Percentiles rank a stretch among this genome's conserved stretches.
phyloP scores from a whole-genome alignment of 1,139 yeast species.

The Blastobotrys raffinosifermentans region DNA sequence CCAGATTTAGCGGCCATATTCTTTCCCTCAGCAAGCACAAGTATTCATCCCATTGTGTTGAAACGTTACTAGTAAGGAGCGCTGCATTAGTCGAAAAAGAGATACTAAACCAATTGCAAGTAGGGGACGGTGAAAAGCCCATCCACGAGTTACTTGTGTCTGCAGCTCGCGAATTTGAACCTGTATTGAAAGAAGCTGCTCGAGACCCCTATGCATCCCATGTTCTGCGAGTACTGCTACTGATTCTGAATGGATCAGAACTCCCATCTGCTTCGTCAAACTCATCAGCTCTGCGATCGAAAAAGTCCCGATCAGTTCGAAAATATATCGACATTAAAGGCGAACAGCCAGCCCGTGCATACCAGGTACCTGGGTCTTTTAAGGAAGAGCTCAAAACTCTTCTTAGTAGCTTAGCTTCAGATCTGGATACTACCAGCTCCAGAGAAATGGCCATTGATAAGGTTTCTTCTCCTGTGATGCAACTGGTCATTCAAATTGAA shows the following conservation, averaged over 20 bases:
- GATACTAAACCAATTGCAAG: conserved; percentile 34
- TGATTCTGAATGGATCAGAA: conserved; percentile 70
- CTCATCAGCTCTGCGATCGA: conserved; percentile 74
- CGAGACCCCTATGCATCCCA: conserved; percentile 84
- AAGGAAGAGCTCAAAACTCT: conserved; percentile 37
- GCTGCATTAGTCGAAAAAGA: conserved; percentile 78
- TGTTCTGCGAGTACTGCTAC: conserved; percentile 64
- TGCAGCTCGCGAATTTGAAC: conserved; percentile 62
- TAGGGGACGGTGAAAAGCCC: conserved; percentile 31
- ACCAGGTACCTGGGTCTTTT: conserved; percentile 70
- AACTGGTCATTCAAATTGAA: conserved; percentile 51
- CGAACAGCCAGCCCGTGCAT: conserved; percentile 39
- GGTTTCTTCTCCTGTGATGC: conserved; percentile 83
- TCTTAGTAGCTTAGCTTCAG: conserved; percentile 32
- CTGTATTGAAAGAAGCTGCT: conserved; percentile 54
- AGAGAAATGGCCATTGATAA: conserved; percentile 75
- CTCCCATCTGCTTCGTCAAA: conserved; percentile 71
- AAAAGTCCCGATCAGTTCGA: conserved; percentile 83
- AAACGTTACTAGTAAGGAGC: conserved; percentile 69
- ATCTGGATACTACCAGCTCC: conserved; percentile 41
- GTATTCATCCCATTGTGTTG: conserved; percentile 90
- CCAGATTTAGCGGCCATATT: conserved; percentile 64
- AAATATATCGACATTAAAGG: conserved; percentile 48
- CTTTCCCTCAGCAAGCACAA: conserved; percentile 77
- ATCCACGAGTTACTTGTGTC: conserved; percentile 61